Evolutionary conservation across 345 rosid genomes (phyloP).

Genomic region (Murraya paniculata): DNA sequence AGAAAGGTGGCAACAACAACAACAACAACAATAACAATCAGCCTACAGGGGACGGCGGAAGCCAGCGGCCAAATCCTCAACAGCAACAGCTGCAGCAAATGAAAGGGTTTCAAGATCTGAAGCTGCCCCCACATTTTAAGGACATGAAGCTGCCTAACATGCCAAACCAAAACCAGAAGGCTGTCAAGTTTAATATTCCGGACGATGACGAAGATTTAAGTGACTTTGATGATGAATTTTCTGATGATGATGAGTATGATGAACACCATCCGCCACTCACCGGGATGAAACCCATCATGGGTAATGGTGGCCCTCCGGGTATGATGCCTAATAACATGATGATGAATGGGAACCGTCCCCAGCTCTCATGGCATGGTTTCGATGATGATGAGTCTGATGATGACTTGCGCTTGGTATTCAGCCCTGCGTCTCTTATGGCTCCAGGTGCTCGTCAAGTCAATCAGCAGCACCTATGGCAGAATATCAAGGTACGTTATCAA

Average conservation of each 20-base stretch:
- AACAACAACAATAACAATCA: no score
- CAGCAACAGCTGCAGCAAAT: constrained; percentile 47
- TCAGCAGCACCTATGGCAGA: neutral
- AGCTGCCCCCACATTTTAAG: constrained; percentile 61
- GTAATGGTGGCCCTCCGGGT: constrained; percentile 38
- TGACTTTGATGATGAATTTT: constrained; percentile 35
- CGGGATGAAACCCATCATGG: constrained; percentile 55
- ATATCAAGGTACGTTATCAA: neutral
- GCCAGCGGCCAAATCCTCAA: no score
- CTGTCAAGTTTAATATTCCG: constrained; percentile 42
- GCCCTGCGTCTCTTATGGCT: no score
- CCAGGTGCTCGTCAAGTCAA: neutral
- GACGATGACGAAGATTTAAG: constrained; percentile 46
- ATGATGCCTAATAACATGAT: constrained; percentile 31
- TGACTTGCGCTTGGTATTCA: neutral
- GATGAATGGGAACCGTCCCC: constrained; percentile 56
- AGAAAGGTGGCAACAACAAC: constrained; percentile 33
- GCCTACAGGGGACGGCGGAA: no score
- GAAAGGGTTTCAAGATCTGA: constrained; percentile 66
- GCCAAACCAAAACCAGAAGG: constrained; percentile 50
- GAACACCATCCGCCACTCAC: constrained; percentile 39
- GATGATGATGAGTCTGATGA: no score
- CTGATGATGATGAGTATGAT: constrained; percentile 46
- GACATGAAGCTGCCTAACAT: constrained; percentile 50
- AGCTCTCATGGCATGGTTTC: no score